Evolutionary conservation across 2,329 filamentous ascomycete species (phyloP).

Genomic region (Penicillium decumbens): DNA sequence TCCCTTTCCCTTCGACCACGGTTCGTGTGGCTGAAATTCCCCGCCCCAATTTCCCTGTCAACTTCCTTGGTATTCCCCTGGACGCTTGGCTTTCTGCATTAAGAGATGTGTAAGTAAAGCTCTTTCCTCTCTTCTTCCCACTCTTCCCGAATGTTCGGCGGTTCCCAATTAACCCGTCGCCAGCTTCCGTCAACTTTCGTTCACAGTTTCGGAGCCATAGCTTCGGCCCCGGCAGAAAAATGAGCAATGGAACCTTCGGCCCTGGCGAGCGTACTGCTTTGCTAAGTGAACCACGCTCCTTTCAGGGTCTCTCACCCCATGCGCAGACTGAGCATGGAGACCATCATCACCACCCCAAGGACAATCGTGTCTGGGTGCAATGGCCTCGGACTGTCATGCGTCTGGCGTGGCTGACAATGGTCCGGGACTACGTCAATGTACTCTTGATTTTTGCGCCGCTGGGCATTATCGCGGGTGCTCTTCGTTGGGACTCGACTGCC

Average conservation of each 20-base stretch:
- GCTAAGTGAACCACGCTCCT: conserved; percentile 22
- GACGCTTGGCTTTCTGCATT: conserved; percentile 11
- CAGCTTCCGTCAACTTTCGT: conserved; percentile 28
- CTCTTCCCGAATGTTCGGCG: background rate
- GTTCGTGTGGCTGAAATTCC: conserved; percentile 17
- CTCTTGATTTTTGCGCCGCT: conserved; percentile 61
- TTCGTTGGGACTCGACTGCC: conserved; percentile 53
- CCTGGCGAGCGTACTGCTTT: conserved; percentile 36
- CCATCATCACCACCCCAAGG: conserved; percentile 32
- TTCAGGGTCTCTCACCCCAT: conserved; percentile 17
- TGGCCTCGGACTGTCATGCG: conserved; percentile 39
- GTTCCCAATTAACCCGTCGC: background rate
- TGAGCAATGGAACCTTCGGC: conserved; percentile 33
- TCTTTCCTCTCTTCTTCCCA: background rate
- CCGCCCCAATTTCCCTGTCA: conserved; percentile 4
- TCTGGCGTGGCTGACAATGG: conserved; percentile 44
- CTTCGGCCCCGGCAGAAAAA: conserved; percentile 28
- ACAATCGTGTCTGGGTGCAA: conserved; percentile 35
- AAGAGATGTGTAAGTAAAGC: conserved; percentile 18
- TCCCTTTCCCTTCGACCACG: conserved; percentile 3
- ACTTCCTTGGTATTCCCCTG: background rate
- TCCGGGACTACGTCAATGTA: conserved; percentile 54
- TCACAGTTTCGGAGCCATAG: conserved; percentile 29
- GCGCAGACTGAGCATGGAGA: conserved; percentile 13
- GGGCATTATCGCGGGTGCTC: conserved; percentile 59